Conservation (phyloP, 345 rosid genomes). For the Brassica juncea region DNA sequence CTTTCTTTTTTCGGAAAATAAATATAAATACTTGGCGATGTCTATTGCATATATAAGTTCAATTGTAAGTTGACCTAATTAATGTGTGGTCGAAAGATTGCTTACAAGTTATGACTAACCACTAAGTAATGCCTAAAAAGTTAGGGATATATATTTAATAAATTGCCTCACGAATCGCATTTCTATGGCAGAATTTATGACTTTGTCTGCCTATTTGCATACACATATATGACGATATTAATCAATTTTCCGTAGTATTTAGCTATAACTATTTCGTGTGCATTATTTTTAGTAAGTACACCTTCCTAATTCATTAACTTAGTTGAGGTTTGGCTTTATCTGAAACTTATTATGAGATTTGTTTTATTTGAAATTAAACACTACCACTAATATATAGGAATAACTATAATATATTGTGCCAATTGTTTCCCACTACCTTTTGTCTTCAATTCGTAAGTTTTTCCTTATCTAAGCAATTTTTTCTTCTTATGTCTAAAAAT, state of each 20-base stretch:
- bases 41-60: neutral
- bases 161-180: slow-evolving; percentile 28
- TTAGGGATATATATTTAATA: neutral
- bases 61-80: neutral
- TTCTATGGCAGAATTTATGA: slow-evolving; percentile 24
- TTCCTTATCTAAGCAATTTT: neutral
- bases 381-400: neutral
- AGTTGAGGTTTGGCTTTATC: neutral
- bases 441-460: neutral
- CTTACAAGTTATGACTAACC: neutral
- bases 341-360: neutral
- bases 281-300: neutral
- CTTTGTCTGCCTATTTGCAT: slow-evolving; percentile 31
- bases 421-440: slow-evolving; percentile 6
- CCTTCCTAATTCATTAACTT: neutral
- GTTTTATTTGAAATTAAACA: slow-evolving; percentile 8
- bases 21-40: neutral
- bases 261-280: neutral
- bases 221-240: neutral
- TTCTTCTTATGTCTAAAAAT: neutral
- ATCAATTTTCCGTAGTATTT: neutral
- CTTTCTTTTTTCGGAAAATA: neutral
- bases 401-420: neutral
- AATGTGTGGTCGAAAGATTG: neutral
- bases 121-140: slow-evolving; percentile 17